Evolutionary conservation across 2,329 filamentous ascomycete species (phyloP), one percentile per base, ranked within the genome.

Genomic region (Peltaster fructicola): DNA sequence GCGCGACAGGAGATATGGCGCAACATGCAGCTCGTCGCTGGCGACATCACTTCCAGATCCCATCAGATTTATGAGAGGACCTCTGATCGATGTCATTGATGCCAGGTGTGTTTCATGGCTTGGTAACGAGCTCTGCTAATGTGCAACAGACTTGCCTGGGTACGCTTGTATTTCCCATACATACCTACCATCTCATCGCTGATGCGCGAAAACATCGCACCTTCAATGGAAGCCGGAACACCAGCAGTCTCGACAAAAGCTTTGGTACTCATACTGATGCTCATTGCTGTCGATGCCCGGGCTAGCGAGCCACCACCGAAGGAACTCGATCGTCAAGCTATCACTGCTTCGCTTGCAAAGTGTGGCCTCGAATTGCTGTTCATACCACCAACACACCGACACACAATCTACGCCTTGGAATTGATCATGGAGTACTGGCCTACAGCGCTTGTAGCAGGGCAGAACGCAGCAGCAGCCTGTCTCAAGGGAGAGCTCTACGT

Each of bases 341-440:
- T 9, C 9, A 9, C 17, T 9, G 17, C 11, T 20, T 11, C 9
- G n/a, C n/a, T 20, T 29, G 10, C 25, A 23, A 10, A 24, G 17
- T 15, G 11, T 25, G 20, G 26, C 8, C 23, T 22, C 14, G 17
- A 8, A 7, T 13, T 23, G n/a, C 15, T 28, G 4, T 25, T 30
- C 14, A 25, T 16, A 16, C 16, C 17, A 9, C 31, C 24, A n/a
- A 12, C 14, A 10, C 17, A 26, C 17, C 22, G 8, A 5, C 23
- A 33, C 10, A 20, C 31, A 6, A 6, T 35, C 8, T 17, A 17
- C 8, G 23, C 22, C 2, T 15, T 35, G 4, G 23, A 26, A 8
- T 24, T 33, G 3, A 17, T 33, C 20, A 13, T 25, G 2, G 23
- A 14, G 15, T 35, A 35, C 24, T 26, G 25, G 14, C 33, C 33